A percentile compares a stretch with the other conserved stretches of the same genome.
These are phyloP conservation scores for Exophiala viscosa DNA, from an alignment of 2,329 filamentous ascomycete genomes.

Conservation along the genomic window DNA sequence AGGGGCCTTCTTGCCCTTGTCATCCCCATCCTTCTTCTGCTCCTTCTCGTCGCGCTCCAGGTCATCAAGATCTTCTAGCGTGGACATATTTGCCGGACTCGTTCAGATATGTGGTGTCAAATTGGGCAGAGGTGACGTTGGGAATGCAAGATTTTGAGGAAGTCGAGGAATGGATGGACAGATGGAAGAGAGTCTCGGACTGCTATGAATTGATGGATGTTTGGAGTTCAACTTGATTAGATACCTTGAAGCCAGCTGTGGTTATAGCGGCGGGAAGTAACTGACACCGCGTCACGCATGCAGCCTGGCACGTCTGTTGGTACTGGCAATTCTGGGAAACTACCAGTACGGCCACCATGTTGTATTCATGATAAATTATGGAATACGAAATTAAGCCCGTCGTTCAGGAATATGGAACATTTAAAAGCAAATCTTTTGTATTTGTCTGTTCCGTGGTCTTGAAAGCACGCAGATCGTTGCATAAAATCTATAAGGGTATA, in stretches of 20 bases:
- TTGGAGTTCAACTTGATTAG: constrained; percentile 12
- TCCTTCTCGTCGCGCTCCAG: constrained; percentile 73
- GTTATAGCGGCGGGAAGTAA: too few species aligned
- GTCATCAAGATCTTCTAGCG: constrained; percentile 86
- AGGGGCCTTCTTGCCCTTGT: constrained; percentile 54
- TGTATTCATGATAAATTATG: too few species aligned
- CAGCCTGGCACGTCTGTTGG: too few species aligned
- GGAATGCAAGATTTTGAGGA: background rate
- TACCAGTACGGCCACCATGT: constrained; percentile 17
- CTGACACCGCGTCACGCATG: too few species aligned
- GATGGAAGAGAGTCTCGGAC: background rate
- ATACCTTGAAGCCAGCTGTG: too few species aligned
- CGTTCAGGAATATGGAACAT: background rate
- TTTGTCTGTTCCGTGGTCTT: background rate
- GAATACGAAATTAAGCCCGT: too few species aligned
- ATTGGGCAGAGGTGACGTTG: background rate
- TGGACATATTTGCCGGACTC: constrained; percentile 63
- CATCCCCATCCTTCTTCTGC: constrained; percentile 56
- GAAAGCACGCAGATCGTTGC: background rate
- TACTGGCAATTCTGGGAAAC: background rate
- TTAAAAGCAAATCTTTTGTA: background rate
- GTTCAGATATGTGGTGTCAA: background rate
- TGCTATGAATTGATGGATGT: background rate
- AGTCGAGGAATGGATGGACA: background rate
- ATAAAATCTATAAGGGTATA: constrained; percentile 24